Evolutionary conservation across 176 grass and related monocot species (phyloP), one percentile per base, ranked within the genome.

Genomic region (Avena sativa): DNA sequence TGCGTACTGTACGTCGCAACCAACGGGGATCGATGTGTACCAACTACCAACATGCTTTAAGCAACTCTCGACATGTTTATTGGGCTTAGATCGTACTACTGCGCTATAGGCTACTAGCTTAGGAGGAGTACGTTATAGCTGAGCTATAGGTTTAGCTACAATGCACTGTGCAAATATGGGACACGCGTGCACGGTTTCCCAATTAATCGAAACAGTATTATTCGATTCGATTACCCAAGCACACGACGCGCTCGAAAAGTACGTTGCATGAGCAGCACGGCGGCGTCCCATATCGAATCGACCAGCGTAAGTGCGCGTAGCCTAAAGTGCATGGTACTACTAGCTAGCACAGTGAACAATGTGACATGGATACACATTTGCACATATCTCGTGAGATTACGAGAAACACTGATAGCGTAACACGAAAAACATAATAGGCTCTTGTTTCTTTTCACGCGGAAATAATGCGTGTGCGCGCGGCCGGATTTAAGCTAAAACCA

Each of bases 361-460:
- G 23, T 32, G 63, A 65, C 62, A 65, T 14, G 25, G 25, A 34
- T 16, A 72, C 69, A 46, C 12, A 21, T 25, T 2, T 48, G 44
- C 13, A 7, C 40, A 47, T 74, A 74, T 49, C 21, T 48, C 71
- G 46, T 73, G 71, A 25, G 43, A 21, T 12, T 28, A 23, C 13
- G 23, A 28, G 74, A 25, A 25, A 52, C 28, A 52, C 26, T 8
- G 23, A 2, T 80, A 20, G 15, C 79, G 32, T 67, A 48, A 10
- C 46, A 81, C 28, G 79, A 2, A 17, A 83, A 71, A 43, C 52
- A 56, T 17, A 17, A 15, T 3, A 1, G 6, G 23, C 12, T 5
- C 32, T 57, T 40, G 28, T 3, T 38, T 72, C 66, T 19, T 83
- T 83, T 72, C 80, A 83, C 20, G 50, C 49, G 12, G 65, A 71